These are phyloP conservation scores for Pseudogymnoascus sp. DNA, from an alignment of 2,329 filamentous ascomycete species.

Conservation along the genomic window DNA sequence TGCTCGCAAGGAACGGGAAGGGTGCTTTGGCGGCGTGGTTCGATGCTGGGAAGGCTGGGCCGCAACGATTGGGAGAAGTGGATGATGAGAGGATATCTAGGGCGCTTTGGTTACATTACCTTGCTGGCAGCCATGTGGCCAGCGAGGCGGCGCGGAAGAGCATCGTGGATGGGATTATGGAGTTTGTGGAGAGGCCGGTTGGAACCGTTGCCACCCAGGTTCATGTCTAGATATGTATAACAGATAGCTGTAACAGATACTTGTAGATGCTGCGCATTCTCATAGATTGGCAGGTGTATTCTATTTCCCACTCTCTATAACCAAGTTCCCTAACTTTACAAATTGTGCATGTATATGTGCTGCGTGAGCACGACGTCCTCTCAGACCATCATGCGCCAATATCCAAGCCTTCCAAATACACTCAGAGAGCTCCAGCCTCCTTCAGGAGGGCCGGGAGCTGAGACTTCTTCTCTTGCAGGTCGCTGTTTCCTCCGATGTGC, in stretches of 20 bases:
- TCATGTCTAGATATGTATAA: constrained; percentile 14
- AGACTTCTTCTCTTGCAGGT: constrained; percentile 59
- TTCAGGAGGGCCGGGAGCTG: constrained; percentile 59
- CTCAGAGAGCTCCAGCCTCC: constrained; percentile 53
- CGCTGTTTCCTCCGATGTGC: constrained; percentile 96
- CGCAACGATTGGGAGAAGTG: constrained; percentile 60
- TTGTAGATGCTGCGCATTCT: background rate
- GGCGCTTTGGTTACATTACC: constrained; percentile 81
- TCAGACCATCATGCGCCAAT: background rate
- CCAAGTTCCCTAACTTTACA: background rate
- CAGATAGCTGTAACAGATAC: background rate
- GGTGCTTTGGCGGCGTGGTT: constrained; percentile 64
- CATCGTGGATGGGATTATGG: constrained; percentile 80
- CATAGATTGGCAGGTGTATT: constrained; percentile 7
- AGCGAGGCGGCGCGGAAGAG: constrained; percentile 73
- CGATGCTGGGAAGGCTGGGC: constrained; percentile 42
- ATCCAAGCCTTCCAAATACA: background rate
- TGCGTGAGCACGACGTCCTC: background rate
- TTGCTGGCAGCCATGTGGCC: constrained; percentile 78
- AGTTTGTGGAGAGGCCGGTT: constrained; percentile 78
- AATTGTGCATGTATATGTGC: background rate
- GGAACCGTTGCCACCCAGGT: constrained; percentile 82
- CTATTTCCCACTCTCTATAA: constrained; percentile 5
- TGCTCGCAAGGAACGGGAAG: constrained; percentile 58
- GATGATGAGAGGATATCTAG: constrained; percentile 72